These are phyloP conservation scores for Pseudocercospora fuligena DNA, from an alignment of 2,329 filamentous ascomycete species.

Conservation along the genomic window DNA sequence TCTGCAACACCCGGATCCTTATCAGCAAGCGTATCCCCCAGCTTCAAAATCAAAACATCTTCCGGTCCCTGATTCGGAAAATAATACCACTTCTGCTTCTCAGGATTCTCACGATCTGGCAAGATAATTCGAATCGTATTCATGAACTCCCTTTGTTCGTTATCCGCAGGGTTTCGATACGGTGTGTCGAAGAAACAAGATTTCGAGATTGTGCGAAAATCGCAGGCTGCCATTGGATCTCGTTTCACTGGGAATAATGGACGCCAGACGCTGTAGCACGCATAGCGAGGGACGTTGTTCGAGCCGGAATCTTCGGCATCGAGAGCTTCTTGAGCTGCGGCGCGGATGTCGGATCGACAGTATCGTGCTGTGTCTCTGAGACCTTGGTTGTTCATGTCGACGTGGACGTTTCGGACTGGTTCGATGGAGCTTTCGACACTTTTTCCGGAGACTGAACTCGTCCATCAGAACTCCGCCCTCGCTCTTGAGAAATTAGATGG, in stretches of 20 bases:
- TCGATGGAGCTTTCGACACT: slow-evolving; percentile 6
- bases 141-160: slow-evolving; percentile 13
- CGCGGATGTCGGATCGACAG: slow-evolving; percentile 13
- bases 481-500: background rate
- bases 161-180: slow-evolving; percentile 12
- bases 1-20: slow-evolving; percentile 1
- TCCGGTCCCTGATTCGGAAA: slow-evolving; percentile 5
- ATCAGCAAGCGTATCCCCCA: slow-evolving; percentile 12
- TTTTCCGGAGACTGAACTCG: slow-evolving; percentile 1
- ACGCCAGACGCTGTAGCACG: slow-evolving; percentile 14
- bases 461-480: background rate
- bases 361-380: slow-evolving; percentile 16
- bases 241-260: slow-evolving; percentile 2
- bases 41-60: slow-evolving; percentile 17
- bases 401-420: slow-evolving; percentile 12
- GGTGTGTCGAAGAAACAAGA: background rate
- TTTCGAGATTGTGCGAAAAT: slow-evolving; percentile 10
- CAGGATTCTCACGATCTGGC: slow-evolving; percentile 2
- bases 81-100: slow-evolving; percentile 19
- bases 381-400: slow-evolving; percentile 12
- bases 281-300: slow-evolving; percentile 9
- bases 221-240: slow-evolving; percentile 14
- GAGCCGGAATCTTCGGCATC: slow-evolving; percentile 14
- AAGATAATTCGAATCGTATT: slow-evolving; percentile 12
- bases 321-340: background rate